A percentile compares a stretch with the other conserved stretches of the same genome.
These are phyloP conservation scores for Tylopilus felleus DNA, from an alignment of 768 basidiomycete species.

Conservation along the genomic window DNA sequence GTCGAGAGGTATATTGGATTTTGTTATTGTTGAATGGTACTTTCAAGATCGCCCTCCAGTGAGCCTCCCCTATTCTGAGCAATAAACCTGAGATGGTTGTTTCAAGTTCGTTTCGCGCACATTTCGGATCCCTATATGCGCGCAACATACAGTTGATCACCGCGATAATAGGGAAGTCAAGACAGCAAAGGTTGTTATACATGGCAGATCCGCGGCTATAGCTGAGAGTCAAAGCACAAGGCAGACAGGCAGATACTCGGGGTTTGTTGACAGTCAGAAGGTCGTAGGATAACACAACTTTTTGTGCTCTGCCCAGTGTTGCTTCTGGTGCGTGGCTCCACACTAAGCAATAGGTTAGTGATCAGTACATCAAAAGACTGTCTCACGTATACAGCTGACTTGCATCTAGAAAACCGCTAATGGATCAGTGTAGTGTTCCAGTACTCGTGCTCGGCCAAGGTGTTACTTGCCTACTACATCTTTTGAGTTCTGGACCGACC, in stretches of 20 bases:
- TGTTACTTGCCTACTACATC: constrained; percentile 35
- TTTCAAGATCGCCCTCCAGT: not conserved
- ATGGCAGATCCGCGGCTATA: too few species aligned
- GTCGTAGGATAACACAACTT: constrained; percentile 30
- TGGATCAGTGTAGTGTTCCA: not conserved
- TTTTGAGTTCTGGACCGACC: constrained; percentile 25
- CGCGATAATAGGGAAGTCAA: not conserved
- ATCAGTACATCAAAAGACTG: not conserved
- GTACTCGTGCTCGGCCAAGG: not conserved
- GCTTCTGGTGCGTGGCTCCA: constrained; percentile 35
- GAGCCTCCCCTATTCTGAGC: not conserved
- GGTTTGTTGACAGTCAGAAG: constrained; percentile 23
- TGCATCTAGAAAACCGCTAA: constrained; percentile 32
- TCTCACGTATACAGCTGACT: constrained; percentile 42
- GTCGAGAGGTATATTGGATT: not conserved
- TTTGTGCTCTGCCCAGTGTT: constrained; percentile 38
- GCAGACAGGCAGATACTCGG: not conserved
- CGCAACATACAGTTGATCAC: not conserved
- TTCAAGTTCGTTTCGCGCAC: not conserved
- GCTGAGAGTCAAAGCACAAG: too few species aligned
- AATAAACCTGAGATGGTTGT: not conserved
- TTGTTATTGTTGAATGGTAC: too few species aligned
- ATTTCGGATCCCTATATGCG: too few species aligned
- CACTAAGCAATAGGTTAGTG: constrained; percentile 27
- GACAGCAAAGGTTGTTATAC: too few species aligned